Percentiles rank a stretch among this genome's conserved stretches.
These are phyloP conservation scores for Leptodontidium sp. DNA, from an alignment of 2,329 filamentous ascomycete genomes.

Conservation along the genomic window DNA sequence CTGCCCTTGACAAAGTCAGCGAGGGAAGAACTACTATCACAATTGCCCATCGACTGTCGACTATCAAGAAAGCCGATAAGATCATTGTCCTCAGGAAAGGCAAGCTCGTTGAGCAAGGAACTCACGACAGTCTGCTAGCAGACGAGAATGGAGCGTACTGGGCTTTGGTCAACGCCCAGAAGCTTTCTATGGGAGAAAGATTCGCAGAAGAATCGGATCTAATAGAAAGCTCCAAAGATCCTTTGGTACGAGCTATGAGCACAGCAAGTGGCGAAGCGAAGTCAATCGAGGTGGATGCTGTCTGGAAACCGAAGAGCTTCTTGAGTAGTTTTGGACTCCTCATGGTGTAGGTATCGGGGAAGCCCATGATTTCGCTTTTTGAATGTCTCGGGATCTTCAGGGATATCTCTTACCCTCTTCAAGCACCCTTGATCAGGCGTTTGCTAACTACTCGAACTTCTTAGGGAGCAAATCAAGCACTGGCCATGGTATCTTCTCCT, in stretches of 20 bases:
- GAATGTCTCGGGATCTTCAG: too few relatives aligned
- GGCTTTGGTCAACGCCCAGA: conserved; percentile 70
- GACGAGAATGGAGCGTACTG: conserved; percentile 69
- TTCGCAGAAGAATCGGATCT: conserved; percentile 40
- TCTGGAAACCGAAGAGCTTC: conserved; percentile 52
- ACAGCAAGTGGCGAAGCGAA: conserved; percentile 37
- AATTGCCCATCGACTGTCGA: conserved; percentile 73
- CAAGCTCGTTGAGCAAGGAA: conserved; percentile 76
- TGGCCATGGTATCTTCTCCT: conserved; percentile 60
- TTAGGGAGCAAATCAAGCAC: conserved; percentile 50
- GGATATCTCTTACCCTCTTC: neutral
- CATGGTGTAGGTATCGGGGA: conserved; percentile 54
- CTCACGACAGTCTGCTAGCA: conserved; percentile 74
- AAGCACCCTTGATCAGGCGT: neutral
- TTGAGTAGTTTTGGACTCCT: conserved; percentile 61
- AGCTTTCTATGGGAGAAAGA: conserved; percentile 44
- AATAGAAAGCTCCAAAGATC: conserved; percentile 35
- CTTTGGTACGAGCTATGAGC: conserved; percentile 37
- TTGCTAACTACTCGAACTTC: neutral
- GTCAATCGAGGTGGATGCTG: conserved; percentile 32
- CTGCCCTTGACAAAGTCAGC: conserved; percentile 62
- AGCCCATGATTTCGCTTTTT: neutral
- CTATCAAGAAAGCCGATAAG: conserved; percentile 77
- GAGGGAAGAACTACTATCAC: conserved; percentile 67
- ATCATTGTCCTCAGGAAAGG: conserved; percentile 82